Percentiles rank a stretch among this genome's conserved stretches.
Conservation (phyloP, 2,329 filamentous ascomycete genomes). For the Microsporum ferrugineum region DNA sequence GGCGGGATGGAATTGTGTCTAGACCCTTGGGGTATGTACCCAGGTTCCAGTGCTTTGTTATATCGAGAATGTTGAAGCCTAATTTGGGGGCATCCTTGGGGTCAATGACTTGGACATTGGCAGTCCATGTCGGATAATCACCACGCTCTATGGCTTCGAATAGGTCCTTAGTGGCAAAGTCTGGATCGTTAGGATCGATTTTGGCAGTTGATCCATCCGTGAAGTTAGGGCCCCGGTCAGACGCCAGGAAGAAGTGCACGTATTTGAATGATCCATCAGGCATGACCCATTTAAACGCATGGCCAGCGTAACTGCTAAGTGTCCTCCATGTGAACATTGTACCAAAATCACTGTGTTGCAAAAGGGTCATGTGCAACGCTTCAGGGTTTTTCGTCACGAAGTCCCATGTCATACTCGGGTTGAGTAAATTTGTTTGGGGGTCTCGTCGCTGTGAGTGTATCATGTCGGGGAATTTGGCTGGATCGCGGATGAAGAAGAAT, state of each 20-base stretch:
- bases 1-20: slow-evolving; percentile 36
- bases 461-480: slow-evolving; percentile 3
- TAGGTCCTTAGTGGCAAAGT: slow-evolving; percentile 49
- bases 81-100: slow-evolving; percentile 40
- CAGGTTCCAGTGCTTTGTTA: slow-evolving; percentile 46
- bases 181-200: slow-evolving; percentile 45
- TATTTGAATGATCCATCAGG: slow-evolving; percentile 51
- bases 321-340: slow-evolving; percentile 7
- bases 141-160: slow-evolving; percentile 49
- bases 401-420: slow-evolving; percentile 7
- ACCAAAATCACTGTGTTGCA: slow-evolving; percentile 4
- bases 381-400: slow-evolving; percentile 3
- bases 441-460: slow-evolving; percentile 6
- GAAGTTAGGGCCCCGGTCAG: slow-evolving; percentile 32
- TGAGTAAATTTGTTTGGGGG: slow-evolving; percentile 2
- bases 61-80: slow-evolving; percentile 44
- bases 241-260: slow-evolving; percentile 44
- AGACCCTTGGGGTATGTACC: slow-evolving; percentile 11
- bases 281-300: slow-evolving; percentile 9
- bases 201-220: slow-evolving; percentile 42
- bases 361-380: slow-evolving; percentile 3
- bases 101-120: slow-evolving; percentile 45
- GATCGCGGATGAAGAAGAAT: slow-evolving; percentile 22
- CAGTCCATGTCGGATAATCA: slow-evolving; percentile 47
- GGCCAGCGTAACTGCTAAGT: slow-evolving; percentile 4